Evolutionary conservation across 176 grass and related monocot genomes (phyloP), one percentile per base, ranked within the genome.

Genomic region (Dactylis glomerata): DNA sequence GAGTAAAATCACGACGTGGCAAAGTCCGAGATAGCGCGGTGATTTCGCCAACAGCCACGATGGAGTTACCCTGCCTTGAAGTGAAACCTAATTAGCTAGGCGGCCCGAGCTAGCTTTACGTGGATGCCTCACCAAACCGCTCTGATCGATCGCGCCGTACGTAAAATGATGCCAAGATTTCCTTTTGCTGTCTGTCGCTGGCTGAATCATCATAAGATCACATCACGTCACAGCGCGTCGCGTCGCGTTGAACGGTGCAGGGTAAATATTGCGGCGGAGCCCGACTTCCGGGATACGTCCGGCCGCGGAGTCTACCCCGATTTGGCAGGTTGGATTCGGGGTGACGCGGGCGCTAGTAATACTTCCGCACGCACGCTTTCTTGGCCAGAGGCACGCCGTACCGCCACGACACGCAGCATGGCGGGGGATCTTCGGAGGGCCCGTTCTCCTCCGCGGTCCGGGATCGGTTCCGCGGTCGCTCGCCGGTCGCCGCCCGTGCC

Each of bases 261-360:
- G 41, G 50, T 22, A 54, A 88, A 79, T 84, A 73, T 84, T 82
- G 20, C 77, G 12, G 8, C 34, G 17, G 20, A 70, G n/a, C 66
- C 49, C 4, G 20, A 72, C 80, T 20, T 55, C 5, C 0, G 22
- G 6, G 49, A 58, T 45, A 2, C 51, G 67, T 55, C n/a, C 11
- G 42, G 2, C 36, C 69, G 10, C 59, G 20, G 22, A 42, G 76
- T 37, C 26, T 37, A 2, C 46, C 82, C 15, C 46, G 20, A 58
- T 81, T 26, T 5, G 82, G 87, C 38, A 76, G 76, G 71, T 58
- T 13, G 0, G 86, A 79, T 84, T 15, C 45, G 55, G 45, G 55
- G 33, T 65, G 81, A 56, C 81, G 75, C 66, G 33, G 34, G 73
- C 20, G 84, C 3, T 8, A 24, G 54, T 56, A 67, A n/a, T n/a